phyloP scores from a whole-genome alignment of 805 yeast genomes.

The Candida ovalis region DNA sequence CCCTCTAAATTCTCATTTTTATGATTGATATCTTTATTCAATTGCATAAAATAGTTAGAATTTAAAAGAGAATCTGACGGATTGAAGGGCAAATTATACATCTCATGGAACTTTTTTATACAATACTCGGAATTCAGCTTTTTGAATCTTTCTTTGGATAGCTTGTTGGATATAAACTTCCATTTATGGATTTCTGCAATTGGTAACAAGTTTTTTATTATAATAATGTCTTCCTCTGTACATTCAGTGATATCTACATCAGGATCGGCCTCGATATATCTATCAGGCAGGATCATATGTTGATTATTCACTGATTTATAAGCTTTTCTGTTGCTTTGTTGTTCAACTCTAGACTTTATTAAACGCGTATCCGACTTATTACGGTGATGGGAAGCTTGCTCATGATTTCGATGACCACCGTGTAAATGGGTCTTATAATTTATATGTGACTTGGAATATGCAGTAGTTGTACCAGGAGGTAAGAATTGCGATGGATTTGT shows the following conservation, averaged over 20 bases:
- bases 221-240: conserved; percentile 29
- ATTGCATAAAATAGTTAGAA: conserved; percentile 18
- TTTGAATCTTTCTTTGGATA: conserved; percentile 29
- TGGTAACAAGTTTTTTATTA: conserved; percentile 27
- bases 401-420: neutral
- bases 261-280: conserved; percentile 26
- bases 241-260: conserved; percentile 21
- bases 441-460: neutral
- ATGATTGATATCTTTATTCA: conserved; percentile 6
- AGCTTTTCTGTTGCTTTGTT: neutral
- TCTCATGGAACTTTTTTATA: conserved; percentile 29
- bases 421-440: conserved; percentile 1
- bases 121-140: conserved; percentile 30
- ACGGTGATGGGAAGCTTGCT: conserved; percentile 2
- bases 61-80: conserved; percentile 22
- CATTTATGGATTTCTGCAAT: conserved; percentile 33
- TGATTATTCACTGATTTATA: conserved; percentile 17
- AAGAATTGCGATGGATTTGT: neutral
- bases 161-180: conserved; percentile 29
- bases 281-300: conserved; percentile 9
- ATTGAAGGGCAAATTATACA: conserved; percentile 30
- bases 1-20: conserved; percentile 27
- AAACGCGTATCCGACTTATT: neutral
- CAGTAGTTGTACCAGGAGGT: neutral
- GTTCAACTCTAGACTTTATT: neutral